Conservation (phyloP, 768 basidiomycete genomes). For the Baorangia bicolor region DNA sequence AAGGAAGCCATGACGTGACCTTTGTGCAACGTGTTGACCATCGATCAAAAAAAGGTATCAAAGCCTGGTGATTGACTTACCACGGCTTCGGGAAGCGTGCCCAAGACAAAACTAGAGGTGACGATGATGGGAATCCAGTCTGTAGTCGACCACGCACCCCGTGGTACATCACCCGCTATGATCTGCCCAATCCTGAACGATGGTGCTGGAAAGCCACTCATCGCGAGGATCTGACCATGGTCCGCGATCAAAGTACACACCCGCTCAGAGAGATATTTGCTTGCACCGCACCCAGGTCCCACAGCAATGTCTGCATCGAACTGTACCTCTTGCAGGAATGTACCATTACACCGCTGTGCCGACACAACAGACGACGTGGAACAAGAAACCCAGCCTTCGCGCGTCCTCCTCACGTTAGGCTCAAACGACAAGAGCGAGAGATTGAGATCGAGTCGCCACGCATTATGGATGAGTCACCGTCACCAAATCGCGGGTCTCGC, state of each 20-base stretch:
- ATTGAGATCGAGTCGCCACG: constrained; percentile 54
- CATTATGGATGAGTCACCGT: constrained; percentile 44
- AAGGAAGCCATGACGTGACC: constrained; percentile 32
- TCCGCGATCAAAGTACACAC: constrained; percentile 1
- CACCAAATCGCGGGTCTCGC: constrained; percentile 29
- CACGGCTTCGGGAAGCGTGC: constrained; percentile 31
- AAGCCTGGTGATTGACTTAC: constrained; percentile 15
- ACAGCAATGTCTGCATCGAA: constrained; percentile 27
- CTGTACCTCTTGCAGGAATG: constrained; percentile 34
- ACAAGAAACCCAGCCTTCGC: constrained; percentile 39
- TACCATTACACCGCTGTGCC: constrained; percentile 18
- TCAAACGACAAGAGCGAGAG: constrained; percentile 51
- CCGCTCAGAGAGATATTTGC: constrained; percentile 30
- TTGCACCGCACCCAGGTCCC: constrained; percentile 38
- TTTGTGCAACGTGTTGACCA: constrained; percentile 10
- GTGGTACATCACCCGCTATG: constrained; percentile 28
- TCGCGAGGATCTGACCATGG: constrained; percentile 24
- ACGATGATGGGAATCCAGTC: constrained; percentile 40
- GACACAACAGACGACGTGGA: constrained; percentile 40
- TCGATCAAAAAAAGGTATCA: neutral
- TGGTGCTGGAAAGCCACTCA: constrained; percentile 32
- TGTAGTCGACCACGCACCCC: constrained; percentile 38
- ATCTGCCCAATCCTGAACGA: constrained; percentile 40
- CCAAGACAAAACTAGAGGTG: constrained; percentile 33
- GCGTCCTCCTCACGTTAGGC: constrained; percentile 44